Evolutionary conservation across 1,139 yeast genomes (phyloP).

Genomic region (Candida pseudoviswanathii): DNA sequence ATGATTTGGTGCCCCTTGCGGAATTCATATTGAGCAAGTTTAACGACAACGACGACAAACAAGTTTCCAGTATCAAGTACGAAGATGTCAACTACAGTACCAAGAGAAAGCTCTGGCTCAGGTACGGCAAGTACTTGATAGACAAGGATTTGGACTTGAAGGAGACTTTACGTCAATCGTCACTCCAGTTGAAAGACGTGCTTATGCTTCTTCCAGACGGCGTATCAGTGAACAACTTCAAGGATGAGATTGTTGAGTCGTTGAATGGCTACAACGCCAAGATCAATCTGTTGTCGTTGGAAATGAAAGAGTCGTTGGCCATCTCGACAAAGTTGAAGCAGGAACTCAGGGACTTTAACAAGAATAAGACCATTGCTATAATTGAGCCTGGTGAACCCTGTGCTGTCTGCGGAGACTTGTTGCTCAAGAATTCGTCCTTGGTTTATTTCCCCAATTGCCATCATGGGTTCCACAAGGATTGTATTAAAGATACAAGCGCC

Average conservation of each 20-base stretch:
- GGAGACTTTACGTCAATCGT: constrained; percentile 22
- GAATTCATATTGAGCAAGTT: constrained; percentile 37
- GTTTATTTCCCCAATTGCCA: constrained; percentile 82
- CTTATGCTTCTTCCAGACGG: constrained; percentile 85
- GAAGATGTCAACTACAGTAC: constrained; percentile 42
- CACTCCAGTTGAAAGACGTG: constrained; percentile 74
- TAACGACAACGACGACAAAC: constrained; percentile 23
- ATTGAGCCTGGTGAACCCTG: constrained; percentile 89
- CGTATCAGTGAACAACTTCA: constrained; percentile 77
- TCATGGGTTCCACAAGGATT: constrained; percentile 89
- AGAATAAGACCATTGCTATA: constrained; percentile 43
- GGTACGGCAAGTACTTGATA: constrained; percentile 64
- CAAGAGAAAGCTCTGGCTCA: constrained; percentile 75
- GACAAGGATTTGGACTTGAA: constrained; percentile 27
- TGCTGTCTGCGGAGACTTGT: constrained; percentile 63
- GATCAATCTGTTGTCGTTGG: constrained; percentile 64
- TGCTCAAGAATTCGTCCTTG: constrained; percentile 74
- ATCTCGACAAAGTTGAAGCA: constrained; percentile 63
- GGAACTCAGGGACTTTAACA: constrained; percentile 56
- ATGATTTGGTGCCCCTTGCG: constrained; percentile 62
- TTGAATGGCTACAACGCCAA: constrained; percentile 70
- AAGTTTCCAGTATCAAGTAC: constrained; percentile 28
- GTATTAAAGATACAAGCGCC: constrained; percentile 69
- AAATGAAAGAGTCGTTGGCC: constrained; percentile 73
- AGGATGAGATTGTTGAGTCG: constrained; percentile 78